These are phyloP conservation scores for Apiospora marii DNA, from an alignment of 2,329 filamentous ascomycete species.

Conservation along the genomic window DNA sequence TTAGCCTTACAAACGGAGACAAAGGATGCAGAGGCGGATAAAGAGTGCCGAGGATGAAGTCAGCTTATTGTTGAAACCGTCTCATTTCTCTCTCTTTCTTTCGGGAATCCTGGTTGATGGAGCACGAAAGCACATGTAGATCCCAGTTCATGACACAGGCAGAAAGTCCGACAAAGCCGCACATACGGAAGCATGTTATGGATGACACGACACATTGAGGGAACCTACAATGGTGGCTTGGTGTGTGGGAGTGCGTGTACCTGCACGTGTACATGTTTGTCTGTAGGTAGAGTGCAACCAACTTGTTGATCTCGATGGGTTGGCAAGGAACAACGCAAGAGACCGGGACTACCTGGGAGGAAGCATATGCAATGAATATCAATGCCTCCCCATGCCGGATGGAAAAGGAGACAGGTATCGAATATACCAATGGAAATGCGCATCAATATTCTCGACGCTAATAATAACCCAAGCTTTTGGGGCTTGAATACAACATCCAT, in stretches of 20 bases:
- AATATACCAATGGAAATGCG: background rate
- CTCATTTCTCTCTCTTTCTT: background rate
- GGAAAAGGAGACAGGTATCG: background rate
- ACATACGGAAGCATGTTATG: background rate
- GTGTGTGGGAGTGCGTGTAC: background rate
- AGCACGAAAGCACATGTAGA: conserved; percentile 9
- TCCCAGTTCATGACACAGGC: background rate
- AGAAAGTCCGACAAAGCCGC: conserved; percentile 4
- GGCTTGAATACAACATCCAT: background rate
- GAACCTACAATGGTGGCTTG: background rate
- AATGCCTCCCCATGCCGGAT: no score
- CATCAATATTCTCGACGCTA: background rate
- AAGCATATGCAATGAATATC: background rate
- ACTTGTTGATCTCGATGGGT: background rate
- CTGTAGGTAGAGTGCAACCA: background rate
- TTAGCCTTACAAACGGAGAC: background rate
- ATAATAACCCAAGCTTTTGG: background rate
- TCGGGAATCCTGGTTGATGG: background rate
- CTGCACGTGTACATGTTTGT: background rate
- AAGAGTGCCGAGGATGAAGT: background rate
- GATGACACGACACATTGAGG: background rate
- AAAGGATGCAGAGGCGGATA: background rate
- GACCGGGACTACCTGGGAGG: background rate
- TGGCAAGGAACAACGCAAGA: background rate
- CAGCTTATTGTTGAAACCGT: background rate